Percentiles rank a stretch among this genome's conserved stretches.
Conservation (phyloP, 768 basidiomycete genomes). For the Podaxis sp. region DNA sequence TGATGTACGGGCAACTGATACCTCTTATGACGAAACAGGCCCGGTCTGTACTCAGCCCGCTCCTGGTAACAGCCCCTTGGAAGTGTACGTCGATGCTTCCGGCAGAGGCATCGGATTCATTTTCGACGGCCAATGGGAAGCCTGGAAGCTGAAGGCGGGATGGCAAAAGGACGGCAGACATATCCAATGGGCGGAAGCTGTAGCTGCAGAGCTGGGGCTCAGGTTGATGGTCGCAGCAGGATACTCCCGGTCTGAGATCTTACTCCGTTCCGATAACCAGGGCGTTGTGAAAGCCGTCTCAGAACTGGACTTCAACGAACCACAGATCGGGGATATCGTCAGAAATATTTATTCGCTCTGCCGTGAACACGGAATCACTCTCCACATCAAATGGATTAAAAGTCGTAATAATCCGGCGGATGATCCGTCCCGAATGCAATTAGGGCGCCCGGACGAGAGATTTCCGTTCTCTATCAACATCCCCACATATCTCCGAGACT, state of each 20-base stretch:
- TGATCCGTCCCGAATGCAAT: slow-evolving; percentile 25
- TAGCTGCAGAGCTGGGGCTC: slow-evolving; percentile 42
- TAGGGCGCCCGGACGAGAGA: slow-evolving; percentile 5
- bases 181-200: slow-evolving; percentile 47
- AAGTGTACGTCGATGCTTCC: not conserved
- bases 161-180: slow-evolving; percentile 29
- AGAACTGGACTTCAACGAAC: slow-evolving; percentile 22
- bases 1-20: not conserved
- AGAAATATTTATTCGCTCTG: slow-evolving; percentile 26
- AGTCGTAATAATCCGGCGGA: slow-evolving; percentile 35
- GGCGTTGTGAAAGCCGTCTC: slow-evolving; percentile 37
- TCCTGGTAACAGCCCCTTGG: not conserved
- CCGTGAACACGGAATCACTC: slow-evolving; percentile 20
- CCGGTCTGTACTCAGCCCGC: not conserved
- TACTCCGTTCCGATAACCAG: slow-evolving; percentile 40
- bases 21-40: not conserved
- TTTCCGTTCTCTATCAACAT: slow-evolving; percentile 18
- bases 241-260: slow-evolving; percentile 23
- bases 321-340: slow-evolving; percentile 29
- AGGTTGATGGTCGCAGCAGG: slow-evolving; percentile 27
- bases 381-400: slow-evolving; percentile 30
- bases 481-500: slow-evolving; percentile 10
- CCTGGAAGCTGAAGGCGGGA: slow-evolving; percentile 36
- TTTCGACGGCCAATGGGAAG: slow-evolving; percentile 32
- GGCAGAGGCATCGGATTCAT: slow-evolving; percentile 21